Base-by-base conservation (phyloP, 2,329 filamentous ascomycete species). In the Madurella fahalii region DNA sequence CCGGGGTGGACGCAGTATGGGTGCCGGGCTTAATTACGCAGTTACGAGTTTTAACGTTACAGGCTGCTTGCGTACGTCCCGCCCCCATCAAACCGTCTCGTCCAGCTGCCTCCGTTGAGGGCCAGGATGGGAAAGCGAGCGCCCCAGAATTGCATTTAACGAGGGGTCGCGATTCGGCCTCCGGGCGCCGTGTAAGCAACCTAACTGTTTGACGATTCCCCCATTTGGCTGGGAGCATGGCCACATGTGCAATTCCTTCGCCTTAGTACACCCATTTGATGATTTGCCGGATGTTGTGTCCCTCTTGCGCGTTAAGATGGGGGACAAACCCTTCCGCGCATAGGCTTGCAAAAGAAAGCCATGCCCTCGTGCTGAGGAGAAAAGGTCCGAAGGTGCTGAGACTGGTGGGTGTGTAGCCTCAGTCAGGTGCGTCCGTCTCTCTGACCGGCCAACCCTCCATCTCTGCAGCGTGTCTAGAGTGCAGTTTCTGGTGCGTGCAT, bases 311-410 rank as follows among this genome's bases (percentile, higher is more conserved):
- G 3, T 15, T 18, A 42, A 47, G 30, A 16, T 39, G 37, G 15
- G 13, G 42, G 37, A 37, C 17, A 17, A 42, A 18, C 30, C 9
- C 15, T 13, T 13, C 41, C 41, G 13, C 25, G 5, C 25, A 40
- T 47, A 46, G 52, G 49, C 42, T 54, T 47, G 50, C 25, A 41
- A 40, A n/a, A n/a, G n/a, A n/a, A n/a, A 8, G 9, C 20, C 30
- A 7, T 25, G 25, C 25, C 25, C 25, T 25, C 25, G 25, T 25
- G 25, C 25, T 11, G 34, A 9, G 11, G 34, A 11, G 34, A 39
- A 39, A 5, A 39, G 15, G 15, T n/a, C 34, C 34, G 11, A 39
- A 7, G 25, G 25, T 25, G 25, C 25, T n/a, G 34, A 39, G 34
- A 12, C 34, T 39, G 34, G 34, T 25, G 34, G 34, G 34, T 39